Evolutionary conservation across 106 monocot genomes (phyloP).

Genomic region (Platanthera zijinensis): DNA sequence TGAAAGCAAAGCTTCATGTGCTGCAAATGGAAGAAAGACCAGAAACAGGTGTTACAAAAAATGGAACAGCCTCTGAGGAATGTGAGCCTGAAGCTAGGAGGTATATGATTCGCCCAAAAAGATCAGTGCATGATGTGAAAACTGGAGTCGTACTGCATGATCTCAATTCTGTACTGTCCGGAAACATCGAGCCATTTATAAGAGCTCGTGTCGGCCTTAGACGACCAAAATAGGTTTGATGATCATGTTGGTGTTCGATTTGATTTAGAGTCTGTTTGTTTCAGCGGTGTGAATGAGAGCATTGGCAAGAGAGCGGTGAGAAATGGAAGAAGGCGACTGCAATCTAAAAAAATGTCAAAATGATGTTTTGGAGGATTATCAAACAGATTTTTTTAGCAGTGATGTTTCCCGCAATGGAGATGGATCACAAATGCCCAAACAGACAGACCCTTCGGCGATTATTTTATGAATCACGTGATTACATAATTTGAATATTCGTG

Average conservation of each 20-base stretch:
- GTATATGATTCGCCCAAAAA: slow-evolving; percentile 52
- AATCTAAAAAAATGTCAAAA: too few relatives aligned
- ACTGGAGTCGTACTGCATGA: slow-evolving; percentile 57
- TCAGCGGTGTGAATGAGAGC: too few relatives aligned
- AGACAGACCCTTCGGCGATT: background rate
- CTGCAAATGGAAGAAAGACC: slow-evolving; percentile 28
- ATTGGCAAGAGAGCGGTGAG: too few relatives aligned
- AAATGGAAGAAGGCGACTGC: too few relatives aligned
- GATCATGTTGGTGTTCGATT: background rate
- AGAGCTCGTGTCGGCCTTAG: slow-evolving; percentile 41
- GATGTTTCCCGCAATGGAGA: too few relatives aligned
- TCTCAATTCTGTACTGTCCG: slow-evolving; percentile 57
- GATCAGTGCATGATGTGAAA: slow-evolving; percentile 52
- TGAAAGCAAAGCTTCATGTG: slow-evolving; percentile 79
- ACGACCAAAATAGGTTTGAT: slow-evolving; percentile 23
- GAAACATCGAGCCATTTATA: slow-evolving; percentile 66
- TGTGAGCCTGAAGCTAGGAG: slow-evolving; percentile 34
- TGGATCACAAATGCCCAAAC: too few relatives aligned
- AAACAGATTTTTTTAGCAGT: too few relatives aligned
- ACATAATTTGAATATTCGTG: background rate
- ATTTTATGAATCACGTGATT: background rate
- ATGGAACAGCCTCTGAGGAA: background rate
- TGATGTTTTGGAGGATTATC: too few relatives aligned
- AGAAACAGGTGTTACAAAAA: slow-evolving; percentile 19
- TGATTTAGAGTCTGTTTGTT: background rate